Base-by-base conservation (phyloP, 177 flowering plant species). In the Tripterygium wilfordii region DNA sequence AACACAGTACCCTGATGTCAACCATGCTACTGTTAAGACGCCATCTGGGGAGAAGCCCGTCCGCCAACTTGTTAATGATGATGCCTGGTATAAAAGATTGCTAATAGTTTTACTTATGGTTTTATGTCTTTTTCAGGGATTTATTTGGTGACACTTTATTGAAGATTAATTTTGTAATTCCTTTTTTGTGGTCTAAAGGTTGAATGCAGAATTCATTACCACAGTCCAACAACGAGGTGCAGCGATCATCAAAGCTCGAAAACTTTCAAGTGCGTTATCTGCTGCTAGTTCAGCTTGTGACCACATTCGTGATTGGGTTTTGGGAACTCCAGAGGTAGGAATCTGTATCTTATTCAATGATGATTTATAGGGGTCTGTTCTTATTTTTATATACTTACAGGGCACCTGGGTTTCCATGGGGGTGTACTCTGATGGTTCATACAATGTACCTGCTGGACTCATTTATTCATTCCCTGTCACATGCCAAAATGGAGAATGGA, bases 211-310 rank as follows among this genome's bases (percentile, higher is more conserved):
- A 19, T 91, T 91, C 61, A 91, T 91, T 13, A 45, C 76, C 15
- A 85, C 78, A 22, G 96, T 91, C 33, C 98, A 91, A 62, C 98
- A 91, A 56, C 92, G 98, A 57, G 98, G 98, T 59, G 96, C 98
- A 67, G 98, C 98, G 21, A 91, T 91, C 45, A 91, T 91, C 64
- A 85, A 91, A 52, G 98, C 98, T 18, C 60, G 98, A 49, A 91
- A 91, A 74, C 74, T 91, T 12, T 91, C 98, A 0, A 91, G 98
- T 81, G 98, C 98, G 4, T 54, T 91, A 30, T 91, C 98, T 64
- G 98, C 98, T 75, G 98, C 98, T 25, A 91, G 98, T 43, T 51
- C 92, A 67, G 98, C 98, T 57, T 91, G 98, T 69, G 98, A 91
- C 51, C 98, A 91, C 74, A 91, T 91, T 13, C 95, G 90, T 58